Evolutionary conservation across 2,329 filamentous ascomycete genomes (phyloP).

Genomic region (Pseudocercospora crystallina): DNA sequence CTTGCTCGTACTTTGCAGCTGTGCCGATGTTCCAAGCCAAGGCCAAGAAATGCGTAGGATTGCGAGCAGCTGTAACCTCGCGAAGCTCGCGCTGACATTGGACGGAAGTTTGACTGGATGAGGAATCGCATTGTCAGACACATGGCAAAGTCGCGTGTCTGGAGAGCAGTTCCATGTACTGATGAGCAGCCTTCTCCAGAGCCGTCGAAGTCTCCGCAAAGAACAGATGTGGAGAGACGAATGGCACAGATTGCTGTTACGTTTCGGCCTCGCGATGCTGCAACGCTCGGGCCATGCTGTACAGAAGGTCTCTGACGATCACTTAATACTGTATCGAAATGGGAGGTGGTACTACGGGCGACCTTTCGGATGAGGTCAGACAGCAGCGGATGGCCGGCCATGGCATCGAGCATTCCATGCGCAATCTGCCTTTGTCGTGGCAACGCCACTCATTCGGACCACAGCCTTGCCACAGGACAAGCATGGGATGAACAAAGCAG

Average conservation of each 20-base stretch:
- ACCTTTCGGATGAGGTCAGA: background rate
- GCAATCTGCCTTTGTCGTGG: too few relatives aligned
- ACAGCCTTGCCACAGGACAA: too few relatives aligned
- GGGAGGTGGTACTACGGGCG: too few relatives aligned
- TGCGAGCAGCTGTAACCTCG: background rate
- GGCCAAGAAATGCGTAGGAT: too few relatives aligned
- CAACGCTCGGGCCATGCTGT: background rate
- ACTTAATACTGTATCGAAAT: background rate
- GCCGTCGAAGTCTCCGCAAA: background rate
- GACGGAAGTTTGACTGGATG: background rate
- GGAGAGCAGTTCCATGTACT: background rate
- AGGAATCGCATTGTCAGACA: background rate
- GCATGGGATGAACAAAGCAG: too few relatives aligned
- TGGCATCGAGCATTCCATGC: background rate
- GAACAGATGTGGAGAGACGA: background rate
- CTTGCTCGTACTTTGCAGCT: background rate
- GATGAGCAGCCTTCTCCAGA: background rate
- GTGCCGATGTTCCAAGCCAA: too few relatives aligned
- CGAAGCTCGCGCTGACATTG: background rate
- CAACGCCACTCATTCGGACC: too few relatives aligned
- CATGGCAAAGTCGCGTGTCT: background rate
- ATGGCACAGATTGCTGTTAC: background rate
- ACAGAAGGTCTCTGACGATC: conserved; percentile 2
- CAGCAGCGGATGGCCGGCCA: too few relatives aligned
- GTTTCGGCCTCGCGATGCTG: background rate